These are phyloP conservation scores for Populus hybrid DNA, from an alignment of 441 rosid genomes.

Conservation along the genomic window DNA sequence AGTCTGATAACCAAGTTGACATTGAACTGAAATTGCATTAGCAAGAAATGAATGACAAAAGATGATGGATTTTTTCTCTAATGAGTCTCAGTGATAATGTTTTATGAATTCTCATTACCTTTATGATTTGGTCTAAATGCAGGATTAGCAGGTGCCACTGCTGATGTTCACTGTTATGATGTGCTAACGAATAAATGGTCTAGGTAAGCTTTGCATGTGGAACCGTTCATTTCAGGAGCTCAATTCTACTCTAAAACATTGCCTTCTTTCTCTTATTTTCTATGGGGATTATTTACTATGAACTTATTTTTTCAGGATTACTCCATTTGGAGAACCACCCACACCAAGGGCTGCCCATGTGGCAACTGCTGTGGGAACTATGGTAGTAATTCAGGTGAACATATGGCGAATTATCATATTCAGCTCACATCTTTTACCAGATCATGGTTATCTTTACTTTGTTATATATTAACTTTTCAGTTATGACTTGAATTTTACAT, in stretches of 20 bases:
- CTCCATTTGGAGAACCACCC: slow-evolving; percentile 95
- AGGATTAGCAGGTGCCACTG: slow-evolving; percentile 98
- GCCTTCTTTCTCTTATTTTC: slow-evolving; percentile 7
- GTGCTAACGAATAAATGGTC: slow-evolving; percentile 93
- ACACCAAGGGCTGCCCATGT: slow-evolving; percentile 99
- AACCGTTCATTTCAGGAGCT: background rate
- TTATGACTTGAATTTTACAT: slow-evolving; percentile 20
- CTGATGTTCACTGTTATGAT: slow-evolving; percentile 96
- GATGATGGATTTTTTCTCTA: background rate
- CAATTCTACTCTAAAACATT: slow-evolving; percentile 2
- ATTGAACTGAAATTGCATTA: background rate
- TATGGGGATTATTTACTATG: slow-evolving; percentile 8
- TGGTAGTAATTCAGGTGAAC: slow-evolving; percentile 97
- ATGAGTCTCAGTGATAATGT: background rate
- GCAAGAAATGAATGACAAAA: slow-evolving; percentile 1
- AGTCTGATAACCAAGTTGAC: background rate
- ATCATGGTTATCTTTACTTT: slow-evolving; percentile 3
- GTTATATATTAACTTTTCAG: slow-evolving; percentile 10
- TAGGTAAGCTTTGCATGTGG: slow-evolving; percentile 46
- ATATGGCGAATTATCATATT: background rate
- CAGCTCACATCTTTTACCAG: background rate
- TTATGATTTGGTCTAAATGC: slow-evolving; percentile 39
- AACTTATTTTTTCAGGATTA: slow-evolving; percentile 49
- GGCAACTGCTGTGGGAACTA: slow-evolving; percentile 97
- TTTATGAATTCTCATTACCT: slow-evolving; percentile 15